A percentile compares a stretch with the other conserved stretches of the same genome.
phyloP scores from a whole-genome alignment of 148 eudicot genomes.

The Chenopodium berlandieri region DNA sequence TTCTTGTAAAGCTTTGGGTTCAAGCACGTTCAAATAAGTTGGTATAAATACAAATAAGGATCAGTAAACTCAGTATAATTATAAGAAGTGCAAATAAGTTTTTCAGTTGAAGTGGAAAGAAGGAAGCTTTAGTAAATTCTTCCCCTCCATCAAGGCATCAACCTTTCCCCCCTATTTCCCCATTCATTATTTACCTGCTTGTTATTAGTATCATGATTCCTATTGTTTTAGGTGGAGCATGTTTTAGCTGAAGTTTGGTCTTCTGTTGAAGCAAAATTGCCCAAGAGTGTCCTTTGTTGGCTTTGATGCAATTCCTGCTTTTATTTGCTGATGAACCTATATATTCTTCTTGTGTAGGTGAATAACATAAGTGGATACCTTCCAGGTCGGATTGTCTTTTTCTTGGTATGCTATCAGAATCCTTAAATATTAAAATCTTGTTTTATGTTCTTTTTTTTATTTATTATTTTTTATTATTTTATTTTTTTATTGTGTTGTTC shows the following conservation, averaged over 20 bases:
- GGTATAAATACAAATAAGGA: not conserved
- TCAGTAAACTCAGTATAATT: not conserved
- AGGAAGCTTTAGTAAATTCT: not conserved
- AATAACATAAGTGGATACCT: slow-evolving; percentile 98
- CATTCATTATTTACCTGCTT: not conserved
- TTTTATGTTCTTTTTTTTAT: not conserved
- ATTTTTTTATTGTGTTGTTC: not conserved
- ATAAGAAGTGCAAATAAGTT: not conserved
- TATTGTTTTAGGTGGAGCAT: not conserved
- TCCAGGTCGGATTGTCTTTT: slow-evolving; percentile 97
- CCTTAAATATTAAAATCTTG: too few relatives aligned
- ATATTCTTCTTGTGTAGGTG: slow-evolving; percentile 47
- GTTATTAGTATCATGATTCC: not conserved
- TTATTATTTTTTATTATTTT: not conserved
- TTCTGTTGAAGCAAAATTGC: not conserved
- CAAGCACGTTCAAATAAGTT: too few relatives aligned
- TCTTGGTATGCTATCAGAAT: slow-evolving; percentile 64
- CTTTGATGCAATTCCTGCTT: not conserved
- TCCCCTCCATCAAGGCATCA: not conserved
- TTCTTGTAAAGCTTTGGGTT: too few relatives aligned
- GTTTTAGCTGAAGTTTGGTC: not conserved
- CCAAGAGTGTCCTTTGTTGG: not conserved
- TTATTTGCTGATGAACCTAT: not conserved
- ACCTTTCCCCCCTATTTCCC: not conserved
- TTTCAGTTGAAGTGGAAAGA: not conserved